Conservation (phyloP, 78 protist genomes). For the Pigoraptor vietnamica region DNA sequence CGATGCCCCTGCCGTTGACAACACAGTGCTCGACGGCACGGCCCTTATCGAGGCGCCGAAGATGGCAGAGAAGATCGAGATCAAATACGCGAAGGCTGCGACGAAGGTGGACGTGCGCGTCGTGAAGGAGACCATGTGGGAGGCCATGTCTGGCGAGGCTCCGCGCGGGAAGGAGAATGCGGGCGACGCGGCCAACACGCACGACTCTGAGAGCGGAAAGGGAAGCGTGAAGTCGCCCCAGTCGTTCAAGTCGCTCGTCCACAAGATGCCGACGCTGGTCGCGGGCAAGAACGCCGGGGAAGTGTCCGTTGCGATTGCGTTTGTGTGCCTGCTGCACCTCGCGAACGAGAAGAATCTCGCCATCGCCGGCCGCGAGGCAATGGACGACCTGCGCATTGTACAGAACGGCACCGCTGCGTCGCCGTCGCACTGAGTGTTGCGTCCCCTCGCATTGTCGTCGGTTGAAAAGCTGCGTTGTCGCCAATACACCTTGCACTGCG, state of each 20-base stretch:
- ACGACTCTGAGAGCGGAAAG: too few species aligned
- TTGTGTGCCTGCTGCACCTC: conserved; percentile 90
- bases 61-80: conserved; percentile 18
- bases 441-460: background rate
- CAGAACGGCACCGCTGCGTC: background rate
- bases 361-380: background rate
- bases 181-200: background rate
- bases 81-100: conserved; percentile 30
- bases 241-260: background rate
- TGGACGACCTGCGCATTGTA: background rate
- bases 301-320: conserved; percentile 60
- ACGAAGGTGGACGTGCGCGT: conserved; percentile 45
- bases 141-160: background rate
- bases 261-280: too few species aligned
- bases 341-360: conserved; percentile 82
- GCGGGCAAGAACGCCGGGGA: background rate
- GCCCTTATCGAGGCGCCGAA: conserved; percentile 22
- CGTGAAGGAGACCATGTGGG: conserved; percentile 38
- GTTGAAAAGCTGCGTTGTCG: background rate
- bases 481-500: too few species aligned
- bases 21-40: background rate
- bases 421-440: background rate
- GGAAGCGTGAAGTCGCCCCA: background rate
- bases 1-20: background rate
- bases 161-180: too few species aligned